These are phyloP conservation scores for Ormosia semicastrata DNA, from an alignment of 306 rosid species.

Conservation along the genomic window DNA sequence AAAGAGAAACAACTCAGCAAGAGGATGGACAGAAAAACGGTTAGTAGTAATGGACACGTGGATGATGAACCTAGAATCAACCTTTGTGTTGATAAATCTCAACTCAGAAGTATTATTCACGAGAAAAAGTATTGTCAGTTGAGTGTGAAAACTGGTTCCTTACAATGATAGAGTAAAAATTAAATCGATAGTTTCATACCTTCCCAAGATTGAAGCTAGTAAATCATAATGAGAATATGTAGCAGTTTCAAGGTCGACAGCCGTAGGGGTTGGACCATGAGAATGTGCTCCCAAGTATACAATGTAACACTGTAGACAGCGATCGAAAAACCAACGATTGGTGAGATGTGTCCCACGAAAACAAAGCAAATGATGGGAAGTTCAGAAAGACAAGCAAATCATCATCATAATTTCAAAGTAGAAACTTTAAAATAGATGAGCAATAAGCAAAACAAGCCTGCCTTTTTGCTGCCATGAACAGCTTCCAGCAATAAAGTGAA, in stretches of 20 bases:
- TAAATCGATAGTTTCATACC: background rate
- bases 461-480: constrained; percentile 8
- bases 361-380: background rate
- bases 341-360: background rate
- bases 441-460: background rate
- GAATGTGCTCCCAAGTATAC: constrained; percentile 44
- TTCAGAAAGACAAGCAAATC: background rate
- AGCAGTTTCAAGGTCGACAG: constrained; percentile 4
- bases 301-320: constrained; percentile 33
- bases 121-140: too few relatives aligned
- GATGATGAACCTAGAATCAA: too few relatives aligned
- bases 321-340: background rate
- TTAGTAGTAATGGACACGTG: too few relatives aligned
- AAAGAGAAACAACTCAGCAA: too few relatives aligned
- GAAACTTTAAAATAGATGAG: background rate
- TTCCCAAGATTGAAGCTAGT: constrained; percentile 27
- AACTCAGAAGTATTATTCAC: too few relatives aligned
- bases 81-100: too few relatives aligned
- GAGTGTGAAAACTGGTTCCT: too few relatives aligned
- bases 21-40: too few relatives aligned
- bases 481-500: background rate
- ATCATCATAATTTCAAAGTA: background rate
- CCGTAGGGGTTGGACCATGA: constrained; percentile 36
- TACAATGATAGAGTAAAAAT: background rate
- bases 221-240: constrained; percentile 26